Percentiles rank a stretch among this genome's conserved stretches.
Conservation (phyloP, 2,329 filamentous ascomycete genomes). For the Fusarium sublunatum region DNA sequence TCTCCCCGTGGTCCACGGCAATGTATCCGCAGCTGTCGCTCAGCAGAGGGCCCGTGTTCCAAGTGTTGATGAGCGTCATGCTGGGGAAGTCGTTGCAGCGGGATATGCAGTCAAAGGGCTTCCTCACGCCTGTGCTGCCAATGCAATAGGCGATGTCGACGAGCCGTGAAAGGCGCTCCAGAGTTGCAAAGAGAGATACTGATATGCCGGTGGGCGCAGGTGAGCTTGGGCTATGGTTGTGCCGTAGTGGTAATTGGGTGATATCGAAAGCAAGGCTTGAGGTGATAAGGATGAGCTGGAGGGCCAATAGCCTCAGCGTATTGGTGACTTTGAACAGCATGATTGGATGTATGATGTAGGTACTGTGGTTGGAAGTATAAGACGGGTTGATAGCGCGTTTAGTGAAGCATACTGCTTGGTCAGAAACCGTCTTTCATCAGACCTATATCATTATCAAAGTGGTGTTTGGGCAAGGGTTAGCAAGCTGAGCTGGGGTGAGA, state of each 20-base stretch:
- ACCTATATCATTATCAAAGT: background rate
- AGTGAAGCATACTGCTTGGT: background rate
- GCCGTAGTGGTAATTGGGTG: conserved; percentile 22
- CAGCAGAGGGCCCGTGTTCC: conserved; percentile 88
- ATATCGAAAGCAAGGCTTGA: conserved; percentile 22
- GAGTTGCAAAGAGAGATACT: conserved; percentile 73
- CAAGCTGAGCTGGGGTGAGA: background rate
- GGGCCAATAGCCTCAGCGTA: conserved; percentile 19
- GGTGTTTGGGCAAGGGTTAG: background rate
- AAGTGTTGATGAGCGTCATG: conserved; percentile 83
- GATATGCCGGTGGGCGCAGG: conserved; percentile 62
- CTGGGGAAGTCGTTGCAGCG: conserved; percentile 85
- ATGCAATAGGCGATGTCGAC: conserved; percentile 97
- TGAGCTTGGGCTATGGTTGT: conserved; percentile 1
- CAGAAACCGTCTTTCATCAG: background rate
- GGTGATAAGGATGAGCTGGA: conserved; percentile 36
- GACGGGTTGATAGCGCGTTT: background rate
- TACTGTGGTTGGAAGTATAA: background rate
- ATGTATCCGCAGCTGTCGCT: conserved; percentile 95
- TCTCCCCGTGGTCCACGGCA: conserved; percentile 76
- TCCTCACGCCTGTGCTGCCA: conserved; percentile 81
- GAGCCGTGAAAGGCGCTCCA: conserved; percentile 89
- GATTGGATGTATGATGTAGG: conserved; percentile 1
- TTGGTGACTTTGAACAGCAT: conserved; percentile 21
- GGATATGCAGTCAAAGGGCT: conserved; percentile 86